Conservation (phyloP, 2,329 filamentous ascomycete species). For the Ophiostoma quercus region DNA sequence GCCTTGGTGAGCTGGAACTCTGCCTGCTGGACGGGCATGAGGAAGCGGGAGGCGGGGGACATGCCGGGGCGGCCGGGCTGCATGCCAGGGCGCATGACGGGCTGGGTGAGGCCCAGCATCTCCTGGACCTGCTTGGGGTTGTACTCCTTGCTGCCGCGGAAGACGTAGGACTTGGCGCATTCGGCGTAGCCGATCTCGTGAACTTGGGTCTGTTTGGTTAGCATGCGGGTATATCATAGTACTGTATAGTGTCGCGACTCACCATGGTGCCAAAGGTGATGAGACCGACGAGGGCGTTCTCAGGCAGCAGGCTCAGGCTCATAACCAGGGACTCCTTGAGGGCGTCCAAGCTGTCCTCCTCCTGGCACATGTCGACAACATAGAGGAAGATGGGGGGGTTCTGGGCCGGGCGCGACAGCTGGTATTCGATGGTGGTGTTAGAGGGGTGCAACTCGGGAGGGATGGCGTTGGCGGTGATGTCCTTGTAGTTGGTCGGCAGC, state of each 20-base stretch:
- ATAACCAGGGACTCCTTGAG: conserved; percentile 82
- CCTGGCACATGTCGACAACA: conserved; percentile 82
- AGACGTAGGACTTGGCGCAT: conserved; percentile 97
- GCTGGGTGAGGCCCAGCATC: conserved; percentile 81
- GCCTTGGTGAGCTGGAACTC: conserved; percentile 97
- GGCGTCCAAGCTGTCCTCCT: conserved; percentile 76
- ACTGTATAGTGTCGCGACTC: conserved; percentile 31
- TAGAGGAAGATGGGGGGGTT: conserved; percentile 81
- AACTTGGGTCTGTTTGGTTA: conserved; percentile 65
- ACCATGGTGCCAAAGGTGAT: conserved; percentile 94
- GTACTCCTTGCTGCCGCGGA: conserved; percentile 96
- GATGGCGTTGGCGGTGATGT: conserved; percentile 77
- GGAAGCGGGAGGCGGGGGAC: conserved; percentile 79
- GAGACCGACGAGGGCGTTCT: conserved; percentile 74
- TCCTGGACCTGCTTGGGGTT: conserved; percentile 98
- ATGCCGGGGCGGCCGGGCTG: conserved; percentile 58
- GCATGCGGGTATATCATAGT: background rate
- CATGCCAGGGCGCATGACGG: conserved; percentile 68
- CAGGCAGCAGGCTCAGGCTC: conserved; percentile 75
- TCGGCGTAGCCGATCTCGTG: conserved; percentile 98
- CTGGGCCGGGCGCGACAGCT: conserved; percentile 74
- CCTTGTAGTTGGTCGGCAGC: conserved; percentile 81
- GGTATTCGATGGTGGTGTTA: conserved; percentile 88
- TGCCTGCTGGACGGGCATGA: conserved; percentile 89
- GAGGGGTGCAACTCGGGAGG: conserved; percentile 75